These are phyloP conservation scores for Nannochloropsis granulata DNA, from an alignment of 108 stramenopile genomes.

Conservation along the genomic window DNA sequence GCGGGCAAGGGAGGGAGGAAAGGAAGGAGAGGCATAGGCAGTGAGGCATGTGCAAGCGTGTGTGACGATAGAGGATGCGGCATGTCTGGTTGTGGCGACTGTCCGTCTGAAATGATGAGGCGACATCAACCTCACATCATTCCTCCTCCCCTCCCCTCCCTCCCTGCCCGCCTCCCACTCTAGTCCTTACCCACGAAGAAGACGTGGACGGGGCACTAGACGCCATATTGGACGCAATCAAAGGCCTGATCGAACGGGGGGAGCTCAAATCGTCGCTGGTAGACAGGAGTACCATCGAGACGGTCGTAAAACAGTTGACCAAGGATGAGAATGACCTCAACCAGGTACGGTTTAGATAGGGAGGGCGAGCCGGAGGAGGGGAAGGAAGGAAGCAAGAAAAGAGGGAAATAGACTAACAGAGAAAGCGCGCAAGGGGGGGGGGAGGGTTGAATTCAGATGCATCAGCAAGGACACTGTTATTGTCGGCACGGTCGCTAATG, in stretches of 20 bases:
- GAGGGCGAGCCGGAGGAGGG: no score
- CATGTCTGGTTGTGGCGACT: no score
- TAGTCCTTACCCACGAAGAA: background rate
- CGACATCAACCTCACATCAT: background rate
- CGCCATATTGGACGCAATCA: background rate
- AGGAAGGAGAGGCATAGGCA: background rate
- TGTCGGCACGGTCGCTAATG: no score
- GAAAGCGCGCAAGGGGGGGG: background rate
- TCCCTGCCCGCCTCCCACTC: background rate
- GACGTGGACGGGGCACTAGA: background rate
- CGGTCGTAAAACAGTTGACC: background rate
- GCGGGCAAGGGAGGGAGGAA: background rate
- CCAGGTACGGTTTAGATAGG: background rate
- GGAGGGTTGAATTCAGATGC: background rate
- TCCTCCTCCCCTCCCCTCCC: background rate
- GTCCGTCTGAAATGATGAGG: background rate
- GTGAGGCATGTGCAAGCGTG: background rate
- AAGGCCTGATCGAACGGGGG: background rate
- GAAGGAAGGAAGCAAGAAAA: background rate
- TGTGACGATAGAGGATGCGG: no score
- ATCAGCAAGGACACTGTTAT: no score
- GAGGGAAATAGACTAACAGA: background rate
- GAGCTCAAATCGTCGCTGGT: background rate
- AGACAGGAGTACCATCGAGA: background rate
- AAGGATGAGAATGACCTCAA: background rate